phyloP scores from a whole-genome alignment of 2,329 filamentous ascomycete genomes.

The Colletotrichum agaves region DNA sequence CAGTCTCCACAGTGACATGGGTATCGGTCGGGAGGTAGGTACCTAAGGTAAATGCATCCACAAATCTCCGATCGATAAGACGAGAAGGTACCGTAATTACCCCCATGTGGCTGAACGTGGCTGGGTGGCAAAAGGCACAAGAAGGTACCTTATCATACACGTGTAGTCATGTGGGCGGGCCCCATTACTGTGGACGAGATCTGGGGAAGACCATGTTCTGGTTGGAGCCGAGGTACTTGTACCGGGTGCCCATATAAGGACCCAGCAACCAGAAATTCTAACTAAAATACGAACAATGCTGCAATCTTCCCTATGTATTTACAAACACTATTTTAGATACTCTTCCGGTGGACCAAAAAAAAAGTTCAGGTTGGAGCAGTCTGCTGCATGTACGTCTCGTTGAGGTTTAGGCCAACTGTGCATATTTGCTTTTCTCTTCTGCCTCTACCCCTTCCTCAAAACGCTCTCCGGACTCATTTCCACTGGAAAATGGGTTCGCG shows the following conservation, averaged over 20 bases:
- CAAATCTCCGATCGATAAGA: slow-evolving; percentile 28
- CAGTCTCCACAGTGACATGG: background rate
- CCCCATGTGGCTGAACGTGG: too few species aligned
- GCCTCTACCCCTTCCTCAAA: background rate
- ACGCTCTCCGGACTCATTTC: background rate
- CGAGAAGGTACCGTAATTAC: slow-evolving; percentile 21
- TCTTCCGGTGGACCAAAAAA: too few species aligned
- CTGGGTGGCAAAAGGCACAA: too few species aligned
- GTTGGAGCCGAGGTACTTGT: too few species aligned
- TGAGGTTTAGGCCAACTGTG: slow-evolving; percentile 19
- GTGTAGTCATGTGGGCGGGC: too few species aligned
- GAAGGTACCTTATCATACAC: too few species aligned
- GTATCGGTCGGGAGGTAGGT: background rate
- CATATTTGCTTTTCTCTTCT: slow-evolving; percentile 14
- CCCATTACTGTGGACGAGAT: slow-evolving; percentile 16
- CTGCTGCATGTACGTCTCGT: slow-evolving; percentile 16
- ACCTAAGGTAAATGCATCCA: background rate
- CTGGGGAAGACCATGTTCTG: slow-evolving; percentile 21
- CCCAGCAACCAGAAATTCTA: too few species aligned
- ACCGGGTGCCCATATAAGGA: too few species aligned
- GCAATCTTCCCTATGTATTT: too few species aligned
- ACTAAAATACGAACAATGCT: too few species aligned
- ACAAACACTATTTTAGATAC: too few species aligned
- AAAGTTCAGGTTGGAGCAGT: slow-evolving; percentile 13
- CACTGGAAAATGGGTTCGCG: slow-evolving; percentile 20